Evolutionary conservation across 2,329 filamentous ascomycete genomes (phyloP).

Genomic region (Fusarium keratoplasticum): DNA sequence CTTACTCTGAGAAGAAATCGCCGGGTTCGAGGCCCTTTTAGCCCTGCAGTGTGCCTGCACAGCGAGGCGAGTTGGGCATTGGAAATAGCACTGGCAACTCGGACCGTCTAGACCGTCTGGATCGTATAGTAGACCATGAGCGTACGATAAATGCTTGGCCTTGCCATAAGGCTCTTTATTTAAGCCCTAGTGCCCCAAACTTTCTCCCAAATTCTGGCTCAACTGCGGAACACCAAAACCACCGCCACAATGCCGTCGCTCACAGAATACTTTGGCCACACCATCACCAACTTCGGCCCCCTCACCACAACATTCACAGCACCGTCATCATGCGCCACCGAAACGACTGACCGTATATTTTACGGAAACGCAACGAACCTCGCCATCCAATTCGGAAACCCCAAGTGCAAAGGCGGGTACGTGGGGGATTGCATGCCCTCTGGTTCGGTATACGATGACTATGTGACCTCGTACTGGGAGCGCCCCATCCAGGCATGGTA

Average conservation of each 20-base stretch:
- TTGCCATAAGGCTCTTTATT: neutral
- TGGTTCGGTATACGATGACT: conserved; percentile 25
- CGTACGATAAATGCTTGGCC: neutral
- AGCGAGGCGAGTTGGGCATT: neutral
- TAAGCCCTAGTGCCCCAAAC: neutral
- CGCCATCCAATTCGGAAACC: neutral
- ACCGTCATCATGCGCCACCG: conserved; percentile 36
- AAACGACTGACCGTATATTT: conserved; percentile 9
- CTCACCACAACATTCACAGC: conserved; percentile 47
- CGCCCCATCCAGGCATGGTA: neutral
- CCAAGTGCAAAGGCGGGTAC: conserved; percentile 6
- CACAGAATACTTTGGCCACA: conserved; percentile 35
- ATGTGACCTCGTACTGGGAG: neutral
- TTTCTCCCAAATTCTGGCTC: neutral
- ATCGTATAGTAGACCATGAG: neutral
- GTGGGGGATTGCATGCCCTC: conserved; percentile 38
- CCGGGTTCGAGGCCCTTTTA: neutral
- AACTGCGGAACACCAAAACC: neutral
- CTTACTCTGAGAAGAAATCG: conserved; percentile 7
- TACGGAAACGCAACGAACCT: neutral
- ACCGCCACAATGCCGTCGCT: conserved; percentile 39
- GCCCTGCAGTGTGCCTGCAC: neutral
- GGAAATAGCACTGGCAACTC: neutral
- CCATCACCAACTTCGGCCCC: conserved; percentile 46
- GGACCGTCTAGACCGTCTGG: neutral